Conservation (phyloP, 768 basidiomycete genomes). For the Crassisporium funariophilum region DNA sequence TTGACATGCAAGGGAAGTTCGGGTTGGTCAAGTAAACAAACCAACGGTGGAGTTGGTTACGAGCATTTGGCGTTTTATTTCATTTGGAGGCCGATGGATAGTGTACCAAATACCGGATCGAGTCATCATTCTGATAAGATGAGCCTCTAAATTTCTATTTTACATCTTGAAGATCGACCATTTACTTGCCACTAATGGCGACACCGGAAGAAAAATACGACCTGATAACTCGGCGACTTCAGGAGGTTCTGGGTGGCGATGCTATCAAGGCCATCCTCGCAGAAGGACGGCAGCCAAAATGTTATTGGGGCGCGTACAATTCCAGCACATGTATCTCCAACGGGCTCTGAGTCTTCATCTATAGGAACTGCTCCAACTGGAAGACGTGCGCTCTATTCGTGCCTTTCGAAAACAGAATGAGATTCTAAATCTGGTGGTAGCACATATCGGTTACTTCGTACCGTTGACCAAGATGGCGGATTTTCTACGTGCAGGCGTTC, state of each 20-base stretch:
- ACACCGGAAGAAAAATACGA: conserved; percentile 62
- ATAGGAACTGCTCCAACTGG: conserved; percentile 93
- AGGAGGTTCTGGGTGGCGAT: conserved; percentile 89
- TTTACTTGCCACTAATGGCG: conserved; percentile 24
- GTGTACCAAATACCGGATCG: no score
- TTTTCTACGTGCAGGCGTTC: conserved; percentile 90
- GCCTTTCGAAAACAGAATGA: background rate
- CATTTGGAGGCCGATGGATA: no score
- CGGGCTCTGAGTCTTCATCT: conserved; percentile 11
- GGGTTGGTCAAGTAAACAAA: no score
- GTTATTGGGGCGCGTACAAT: conserved; percentile 84
- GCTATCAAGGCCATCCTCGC: conserved; percentile 76
- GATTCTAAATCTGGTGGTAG: conserved; percentile 45
- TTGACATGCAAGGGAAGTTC: no score
- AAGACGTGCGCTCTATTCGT: conserved; percentile 64
- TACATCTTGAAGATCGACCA: background rate
- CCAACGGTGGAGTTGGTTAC: no score
- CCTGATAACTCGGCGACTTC: conserved; percentile 81
- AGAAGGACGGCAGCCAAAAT: conserved; percentile 75
- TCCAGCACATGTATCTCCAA: conserved; percentile 7
- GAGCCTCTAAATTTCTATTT: no score
- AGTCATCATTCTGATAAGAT: no score
- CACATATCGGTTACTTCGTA: conserved; percentile 97
- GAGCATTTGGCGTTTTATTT: no score
- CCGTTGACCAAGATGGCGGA: conserved; percentile 94